A percentile compares a stretch with the other conserved stretches of the same genome.
phyloP scores from a whole-genome alignment of 1,139 yeast species.

The Hansenula lynferdii region DNA sequence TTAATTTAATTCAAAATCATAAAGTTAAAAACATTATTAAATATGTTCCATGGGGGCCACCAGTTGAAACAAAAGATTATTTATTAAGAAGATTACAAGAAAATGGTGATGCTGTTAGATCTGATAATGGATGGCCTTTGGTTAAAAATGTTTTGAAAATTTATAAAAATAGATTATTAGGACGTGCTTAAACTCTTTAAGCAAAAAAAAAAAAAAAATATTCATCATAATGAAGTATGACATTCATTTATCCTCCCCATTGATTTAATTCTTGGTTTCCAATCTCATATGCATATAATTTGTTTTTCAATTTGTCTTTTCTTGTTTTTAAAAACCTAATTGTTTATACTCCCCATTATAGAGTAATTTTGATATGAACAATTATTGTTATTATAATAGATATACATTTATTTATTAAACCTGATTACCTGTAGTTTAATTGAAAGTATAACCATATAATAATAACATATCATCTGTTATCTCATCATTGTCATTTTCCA shows the following conservation, averaged over 20 bases:
- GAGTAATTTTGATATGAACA: too few species aligned
- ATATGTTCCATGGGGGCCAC: conserved; percentile 99
- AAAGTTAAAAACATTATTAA: conserved; percentile 77
- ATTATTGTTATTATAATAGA: background rate
- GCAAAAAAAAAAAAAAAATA: too few species aligned
- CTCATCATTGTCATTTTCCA: background rate
- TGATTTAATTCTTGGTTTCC: too few species aligned
- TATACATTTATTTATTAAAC: background rate
- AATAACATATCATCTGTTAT: background rate
- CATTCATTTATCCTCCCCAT: too few species aligned
- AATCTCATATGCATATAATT: too few species aligned
- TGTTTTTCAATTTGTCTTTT: too few species aligned
- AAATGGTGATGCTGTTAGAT: conserved; percentile 92
- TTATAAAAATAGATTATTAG: conserved; percentile 36
- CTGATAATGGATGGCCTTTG: conserved; percentile 79
- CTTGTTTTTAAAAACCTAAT: too few species aligned
- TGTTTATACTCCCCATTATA: too few species aligned
- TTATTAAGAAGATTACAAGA: conserved; percentile 89
- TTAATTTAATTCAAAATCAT: conserved; percentile 59
- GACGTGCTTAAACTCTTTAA: background rate
- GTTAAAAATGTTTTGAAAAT: conserved; percentile 51
- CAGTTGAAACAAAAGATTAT: conserved; percentile 88
- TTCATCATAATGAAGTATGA: too few species aligned
- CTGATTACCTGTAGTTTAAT: too few species aligned
- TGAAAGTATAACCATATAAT: background rate